Conservation (phyloP, 139 green algal genomes). For the Yamagishiella unicocca region DNA sequence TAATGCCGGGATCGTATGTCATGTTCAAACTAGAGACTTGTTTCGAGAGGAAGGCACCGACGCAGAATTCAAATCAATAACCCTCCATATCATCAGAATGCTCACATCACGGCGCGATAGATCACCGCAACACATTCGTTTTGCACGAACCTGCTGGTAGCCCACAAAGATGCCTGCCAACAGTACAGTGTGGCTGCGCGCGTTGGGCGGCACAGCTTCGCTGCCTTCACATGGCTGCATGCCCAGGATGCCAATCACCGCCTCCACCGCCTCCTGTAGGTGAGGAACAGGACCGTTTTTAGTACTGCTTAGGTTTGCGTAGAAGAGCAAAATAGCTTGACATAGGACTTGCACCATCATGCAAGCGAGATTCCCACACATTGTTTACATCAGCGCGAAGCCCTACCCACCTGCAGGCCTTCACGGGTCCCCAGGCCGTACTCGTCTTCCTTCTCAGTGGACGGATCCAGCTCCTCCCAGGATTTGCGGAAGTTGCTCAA, state of each 20-base stretch:
- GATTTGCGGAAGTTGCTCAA: conserved; percentile 90
- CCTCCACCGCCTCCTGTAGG: conserved; percentile 91
- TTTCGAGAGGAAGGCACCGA: too few species aligned
- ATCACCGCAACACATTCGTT: too few species aligned
- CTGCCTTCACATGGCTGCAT: conserved; percentile 95
- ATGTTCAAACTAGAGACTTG: too few species aligned
- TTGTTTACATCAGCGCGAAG: neutral
- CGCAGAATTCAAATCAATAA: too few species aligned
- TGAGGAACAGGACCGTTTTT: neutral
- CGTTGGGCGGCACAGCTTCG: conserved; percentile 94
- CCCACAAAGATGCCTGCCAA: conserved; percentile 89
- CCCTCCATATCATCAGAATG: too few species aligned
- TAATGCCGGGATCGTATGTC: too few species aligned
- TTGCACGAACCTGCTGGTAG: conserved; percentile 61
- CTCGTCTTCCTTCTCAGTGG: conserved; percentile 88
- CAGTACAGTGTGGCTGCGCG: conserved; percentile 91
- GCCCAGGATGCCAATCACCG: conserved; percentile 90
- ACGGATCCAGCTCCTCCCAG: conserved; percentile 87
- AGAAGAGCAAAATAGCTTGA: too few species aligned
- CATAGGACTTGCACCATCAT: too few species aligned
- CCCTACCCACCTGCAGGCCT: conserved; percentile 72
- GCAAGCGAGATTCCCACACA: too few species aligned
- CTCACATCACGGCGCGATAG: too few species aligned
- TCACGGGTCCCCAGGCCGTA: conserved; percentile 93
- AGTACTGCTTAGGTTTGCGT: too few species aligned